Percentiles rank a stretch among this genome's conserved stretches.
phyloP scores from a whole-genome alignment of 176 grass and related monocot species.

The Guadua angustifolia region DNA sequence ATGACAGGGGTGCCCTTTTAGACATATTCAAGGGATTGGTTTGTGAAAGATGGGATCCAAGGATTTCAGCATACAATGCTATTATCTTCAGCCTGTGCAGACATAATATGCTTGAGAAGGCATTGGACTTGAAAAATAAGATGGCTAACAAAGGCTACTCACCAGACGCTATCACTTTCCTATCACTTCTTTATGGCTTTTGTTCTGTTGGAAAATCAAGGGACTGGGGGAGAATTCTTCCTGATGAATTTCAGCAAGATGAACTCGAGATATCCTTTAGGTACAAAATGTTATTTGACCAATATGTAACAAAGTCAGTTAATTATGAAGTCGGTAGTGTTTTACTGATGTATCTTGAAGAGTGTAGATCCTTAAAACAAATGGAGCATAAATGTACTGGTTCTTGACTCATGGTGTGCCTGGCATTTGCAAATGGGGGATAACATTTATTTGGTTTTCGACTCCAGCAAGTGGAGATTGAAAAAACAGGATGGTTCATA shows the following conservation, averaged over 20 bases:
- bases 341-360: conserved; percentile 36
- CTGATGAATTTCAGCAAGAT: conserved; percentile 54
- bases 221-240: conserved; percentile 57
- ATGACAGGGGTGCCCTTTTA: conserved; percentile 52
- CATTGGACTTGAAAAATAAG: conserved; percentile 66
- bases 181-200: conserved; percentile 88
- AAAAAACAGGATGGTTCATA: background rate
- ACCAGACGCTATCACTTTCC: conserved; percentile 57
- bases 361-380: background rate
- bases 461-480: conserved; percentile 6
- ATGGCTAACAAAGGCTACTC: conserved; percentile 59
- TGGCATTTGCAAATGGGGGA: conserved; percentile 15
- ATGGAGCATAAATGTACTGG: conserved; percentile 29
- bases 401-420: conserved; percentile 21
- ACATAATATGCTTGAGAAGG: conserved; percentile 75
- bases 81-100: conserved; percentile 80
- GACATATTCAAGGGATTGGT: conserved; percentile 62
- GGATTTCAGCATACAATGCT: conserved; percentile 65
- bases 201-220: conserved; percentile 66
- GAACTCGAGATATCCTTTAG: conserved; percentile 58
- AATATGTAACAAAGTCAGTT: conserved; percentile 49
- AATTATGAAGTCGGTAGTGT: conserved; percentile 30
- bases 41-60: conserved; percentile 55
- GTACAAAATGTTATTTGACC: conserved; percentile 54
- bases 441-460: background rate